These are phyloP conservation scores for Nitzschia putrida DNA, from an alignment of 108 stramenopile genomes.

Conservation along the genomic window DNA sequence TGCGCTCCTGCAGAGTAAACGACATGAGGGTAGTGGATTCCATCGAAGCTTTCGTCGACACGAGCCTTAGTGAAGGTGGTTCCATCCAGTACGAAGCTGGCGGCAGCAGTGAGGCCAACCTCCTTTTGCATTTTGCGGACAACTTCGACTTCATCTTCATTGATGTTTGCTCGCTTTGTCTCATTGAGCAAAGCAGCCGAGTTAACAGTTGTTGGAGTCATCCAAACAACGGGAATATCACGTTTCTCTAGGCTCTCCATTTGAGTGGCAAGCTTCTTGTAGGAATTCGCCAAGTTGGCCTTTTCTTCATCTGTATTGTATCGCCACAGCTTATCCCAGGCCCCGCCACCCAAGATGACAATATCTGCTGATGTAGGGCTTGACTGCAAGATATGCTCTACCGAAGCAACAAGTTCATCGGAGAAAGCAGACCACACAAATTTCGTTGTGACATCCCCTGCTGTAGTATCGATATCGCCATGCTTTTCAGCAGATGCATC, in stretches of 20 bases:
- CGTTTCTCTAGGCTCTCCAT: slow-evolving; percentile 44
- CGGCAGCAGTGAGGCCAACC: slow-evolving; percentile 46
- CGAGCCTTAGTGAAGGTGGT: slow-evolving; percentile 62
- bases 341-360: slow-evolving; percentile 79
- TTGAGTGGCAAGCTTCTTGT: slow-evolving; percentile 45
- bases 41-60: slow-evolving; percentile 79
- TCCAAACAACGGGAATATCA: slow-evolving; percentile 69
- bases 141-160: slow-evolving; percentile 72
- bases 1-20: slow-evolving; percentile 85
- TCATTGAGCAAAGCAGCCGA: slow-evolving; percentile 54
- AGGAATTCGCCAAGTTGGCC: slow-evolving; percentile 39
- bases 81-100: slow-evolving; percentile 79
- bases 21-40: slow-evolving; percentile 84
- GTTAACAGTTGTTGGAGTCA: slow-evolving; percentile 85
- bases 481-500: slow-evolving; percentile 75
- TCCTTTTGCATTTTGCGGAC: slow-evolving; percentile 61
- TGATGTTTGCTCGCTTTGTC: slow-evolving; percentile 75
- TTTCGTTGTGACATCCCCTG: slow-evolving; percentile 52
- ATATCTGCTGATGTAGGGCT: slow-evolving; percentile 42
- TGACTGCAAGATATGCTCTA: slow-evolving; percentile 43
- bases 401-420: slow-evolving; percentile 46
- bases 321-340: slow-evolving; percentile 77
- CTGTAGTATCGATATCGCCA: slow-evolving; percentile 38
- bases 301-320: slow-evolving; percentile 66
- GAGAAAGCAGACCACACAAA: slow-evolving; percentile 83